A percentile compares a stretch with the other conserved stretches of the same genome.
Evolutionary conservation across 139 green algal species (phyloP).

Genomic region (Yamagishiella unicocca): DNA sequence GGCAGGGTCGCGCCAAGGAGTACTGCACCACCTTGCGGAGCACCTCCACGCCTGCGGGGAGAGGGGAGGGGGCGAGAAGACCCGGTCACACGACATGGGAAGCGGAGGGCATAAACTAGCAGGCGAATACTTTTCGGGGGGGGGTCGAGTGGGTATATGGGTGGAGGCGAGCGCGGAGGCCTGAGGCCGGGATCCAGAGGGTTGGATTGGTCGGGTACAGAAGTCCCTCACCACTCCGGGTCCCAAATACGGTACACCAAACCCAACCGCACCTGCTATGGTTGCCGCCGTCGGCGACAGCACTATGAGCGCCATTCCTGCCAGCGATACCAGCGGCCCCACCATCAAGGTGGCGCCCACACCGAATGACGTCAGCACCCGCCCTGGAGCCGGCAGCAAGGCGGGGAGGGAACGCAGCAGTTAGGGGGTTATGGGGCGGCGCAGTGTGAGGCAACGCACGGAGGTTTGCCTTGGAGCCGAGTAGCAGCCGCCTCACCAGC

Average conservation of each 20-base stretch:
- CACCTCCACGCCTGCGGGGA: slow-evolving; percentile 56
- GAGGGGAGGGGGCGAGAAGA: background rate
- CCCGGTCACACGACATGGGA: too few relatives aligned
- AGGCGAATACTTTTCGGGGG: too few relatives aligned
- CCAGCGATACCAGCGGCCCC: slow-evolving; percentile 26
- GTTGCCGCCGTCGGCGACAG: background rate
- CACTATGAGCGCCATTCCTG: background rate
- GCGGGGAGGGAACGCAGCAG: background rate
- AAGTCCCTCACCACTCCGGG: too few relatives aligned
- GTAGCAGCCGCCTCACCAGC: too few relatives aligned
- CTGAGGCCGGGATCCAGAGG: too few relatives aligned
- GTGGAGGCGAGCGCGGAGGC: too few relatives aligned
- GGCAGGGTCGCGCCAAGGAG: slow-evolving; percentile 66
- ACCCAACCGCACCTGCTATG: background rate
- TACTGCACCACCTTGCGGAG: slow-evolving; percentile 78
- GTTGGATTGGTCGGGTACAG: too few relatives aligned
- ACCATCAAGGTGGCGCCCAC: slow-evolving; percentile 20
- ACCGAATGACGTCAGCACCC: background rate
- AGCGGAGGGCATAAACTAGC: too few relatives aligned
- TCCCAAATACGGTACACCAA: too few relatives aligned
- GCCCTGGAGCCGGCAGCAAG: slow-evolving; percentile 37
- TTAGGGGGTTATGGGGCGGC: too few relatives aligned
- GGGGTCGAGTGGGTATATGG: too few relatives aligned
- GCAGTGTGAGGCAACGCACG: background rate
- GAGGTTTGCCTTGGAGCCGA: too few relatives aligned